Conservation (phyloP, 2,329 filamentous ascomycete species). For the Endothia cerciana region DNA sequence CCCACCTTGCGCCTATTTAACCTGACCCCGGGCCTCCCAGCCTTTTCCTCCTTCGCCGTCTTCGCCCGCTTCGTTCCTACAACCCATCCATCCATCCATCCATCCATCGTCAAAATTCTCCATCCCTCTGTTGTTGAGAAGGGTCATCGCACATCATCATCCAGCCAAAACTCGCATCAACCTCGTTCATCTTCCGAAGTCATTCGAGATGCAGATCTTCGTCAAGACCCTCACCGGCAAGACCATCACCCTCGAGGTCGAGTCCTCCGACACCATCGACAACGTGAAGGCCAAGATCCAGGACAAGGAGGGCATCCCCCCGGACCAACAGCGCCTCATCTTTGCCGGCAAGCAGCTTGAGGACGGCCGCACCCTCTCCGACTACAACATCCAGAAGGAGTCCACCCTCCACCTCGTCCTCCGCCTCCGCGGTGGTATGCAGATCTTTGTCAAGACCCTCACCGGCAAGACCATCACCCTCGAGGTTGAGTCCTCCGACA, state of each 20-base stretch:
- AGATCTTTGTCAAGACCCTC: constrained; percentile 85
- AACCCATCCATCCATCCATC: neutral
- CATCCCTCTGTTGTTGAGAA: neutral
- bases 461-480: constrained; percentile 94
- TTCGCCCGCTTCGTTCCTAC: constrained; percentile 2
- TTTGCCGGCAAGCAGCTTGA: constrained; percentile 97
- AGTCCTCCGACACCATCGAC: constrained; percentile 89
- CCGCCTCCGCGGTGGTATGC: constrained; percentile 87
- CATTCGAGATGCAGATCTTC: constrained; percentile 64
- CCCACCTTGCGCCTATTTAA: constrained; percentile 14
- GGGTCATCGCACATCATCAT: constrained; percentile 32
- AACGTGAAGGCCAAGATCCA: constrained; percentile 98
- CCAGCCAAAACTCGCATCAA: constrained; percentile 67
- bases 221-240: constrained; percentile 90
- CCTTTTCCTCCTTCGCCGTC: neutral
- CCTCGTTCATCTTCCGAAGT: constrained; percentile 61
- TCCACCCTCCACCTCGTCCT: constrained; percentile 84
- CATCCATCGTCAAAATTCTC: no score
- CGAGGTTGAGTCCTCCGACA: constrained; percentile 87
- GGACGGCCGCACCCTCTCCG: constrained; percentile 85
- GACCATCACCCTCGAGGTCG: constrained; percentile 90
- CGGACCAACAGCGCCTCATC: constrained; percentile 94
- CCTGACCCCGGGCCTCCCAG: constrained; percentile 5
- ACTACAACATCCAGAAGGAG: constrained; percentile 98
- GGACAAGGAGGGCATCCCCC: constrained; percentile 96